Base-by-base conservation (phyloP, 805 yeast species). In the Metschnikowia sp. region DNA sequence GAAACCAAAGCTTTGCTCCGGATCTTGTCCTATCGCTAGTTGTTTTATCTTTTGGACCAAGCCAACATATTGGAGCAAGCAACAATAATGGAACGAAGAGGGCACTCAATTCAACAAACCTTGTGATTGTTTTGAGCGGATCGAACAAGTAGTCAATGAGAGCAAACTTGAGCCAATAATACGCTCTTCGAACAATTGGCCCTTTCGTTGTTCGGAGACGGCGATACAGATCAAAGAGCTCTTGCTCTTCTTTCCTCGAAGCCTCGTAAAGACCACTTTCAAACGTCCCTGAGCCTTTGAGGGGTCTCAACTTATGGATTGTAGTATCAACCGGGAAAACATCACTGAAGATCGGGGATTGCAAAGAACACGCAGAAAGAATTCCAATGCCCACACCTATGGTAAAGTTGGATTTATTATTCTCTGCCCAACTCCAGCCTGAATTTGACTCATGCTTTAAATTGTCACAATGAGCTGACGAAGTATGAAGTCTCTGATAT, bases 1-100 rank as follows among this genome's bases (percentile, higher is more conserved):
- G 66, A 65, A 78, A 91, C 97, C 97, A 92, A 18, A 81, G 36
- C 15, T 76, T 56, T 1, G 87, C 78, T 0, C 96, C 96, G 3
- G 75, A 60, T 32, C 84, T 73, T 18, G 77, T 53, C n/a, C 45
- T 42, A n/a, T 56, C 54, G 31, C 51, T 50, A 15, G 53, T 42
- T 15, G 49, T 43, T 26, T 81, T 39, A 70, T 63, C 65, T 39
- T 66, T 64, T 12, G 72, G 67, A 0, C 87, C 89, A 52, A 78
- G 71, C 66, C 72, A 76, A 35, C 77, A 78, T 4, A 88, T 69
- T 1, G 97, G 97, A n/a, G 81, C 74, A 0, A 76, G 45, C 8
- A 83, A 32, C 3, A 88, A 50, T 6, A 90, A 77, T 0, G 98
- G 98, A 2, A 84, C 40, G 49, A 92, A 87, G 1, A 91, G 66